These are phyloP conservation scores for Volvox reticuliferus DNA, from an alignment of 139 green algal species.

Conservation along the genomic window DNA sequence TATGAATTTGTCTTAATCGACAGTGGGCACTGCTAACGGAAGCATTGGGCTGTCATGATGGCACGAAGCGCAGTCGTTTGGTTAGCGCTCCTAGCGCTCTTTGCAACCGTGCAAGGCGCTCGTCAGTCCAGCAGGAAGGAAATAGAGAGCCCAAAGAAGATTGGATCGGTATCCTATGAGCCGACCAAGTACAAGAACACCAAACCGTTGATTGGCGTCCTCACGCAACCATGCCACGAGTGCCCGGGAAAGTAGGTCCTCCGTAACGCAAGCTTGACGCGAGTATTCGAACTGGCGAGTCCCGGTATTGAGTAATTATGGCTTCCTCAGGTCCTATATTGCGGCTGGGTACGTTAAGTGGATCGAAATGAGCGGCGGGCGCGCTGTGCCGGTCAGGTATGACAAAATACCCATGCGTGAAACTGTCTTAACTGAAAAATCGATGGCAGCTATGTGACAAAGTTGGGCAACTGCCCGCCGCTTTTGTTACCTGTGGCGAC, in stretches of 20 bases:
- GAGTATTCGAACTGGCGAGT: neutral
- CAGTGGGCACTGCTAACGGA: too few relatives aligned
- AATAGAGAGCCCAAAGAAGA: neutral
- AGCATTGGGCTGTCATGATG: neutral
- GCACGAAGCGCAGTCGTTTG: neutral
- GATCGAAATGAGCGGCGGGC: conserved; percentile 75
- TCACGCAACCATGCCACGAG: conserved; percentile 77
- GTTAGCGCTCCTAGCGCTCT: neutral
- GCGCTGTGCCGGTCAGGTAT: conserved; percentile 76
- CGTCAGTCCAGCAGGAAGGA: neutral
- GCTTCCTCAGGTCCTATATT: conserved; percentile 68
- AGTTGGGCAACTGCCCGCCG: too few relatives aligned
- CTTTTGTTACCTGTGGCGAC: neutral
- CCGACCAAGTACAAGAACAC: conserved; percentile 54
- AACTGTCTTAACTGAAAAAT: too few relatives aligned
- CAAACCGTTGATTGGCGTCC: conserved; percentile 77
- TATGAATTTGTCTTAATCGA: too few relatives aligned
- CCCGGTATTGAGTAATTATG: neutral
- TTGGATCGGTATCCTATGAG: neutral
- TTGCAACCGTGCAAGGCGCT: neutral
- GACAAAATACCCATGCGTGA: neutral
- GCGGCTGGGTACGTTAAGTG: conserved; percentile 83
- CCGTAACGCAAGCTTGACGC: neutral
- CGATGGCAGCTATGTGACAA: too few relatives aligned
- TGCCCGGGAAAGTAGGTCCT: conserved; percentile 70